Base-by-base conservation (phyloP, 148 eudicot genomes). In the Diospyros kaki region DNA sequence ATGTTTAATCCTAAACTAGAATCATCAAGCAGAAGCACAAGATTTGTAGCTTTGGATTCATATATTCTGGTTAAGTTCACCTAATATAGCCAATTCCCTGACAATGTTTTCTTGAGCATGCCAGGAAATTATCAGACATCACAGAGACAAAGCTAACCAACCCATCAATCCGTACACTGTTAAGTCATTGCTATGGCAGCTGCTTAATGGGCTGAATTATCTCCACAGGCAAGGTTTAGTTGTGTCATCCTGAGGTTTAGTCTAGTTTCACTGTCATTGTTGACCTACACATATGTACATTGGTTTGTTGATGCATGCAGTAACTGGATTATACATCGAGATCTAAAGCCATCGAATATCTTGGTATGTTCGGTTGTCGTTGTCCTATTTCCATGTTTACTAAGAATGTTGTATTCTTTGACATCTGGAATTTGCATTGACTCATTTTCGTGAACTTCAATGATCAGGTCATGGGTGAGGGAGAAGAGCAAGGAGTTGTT, bases 261-360 rank as follows among this genome's bases (percentile, higher is more conserved):
- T 48, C 15, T 4, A 68, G 45, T 42, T 76, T 59, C 39, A 50
- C 41, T 58, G 63, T 75, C 56, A 55, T 45, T 28, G 42, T 67
- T 56, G 69, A 69, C 64, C 43, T 66, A 58, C 45, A 74, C 58
- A 68, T 40, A 41, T 64, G 28, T 71, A 65, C 12, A 69, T 76
- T 56, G 69, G 15, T 61, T 68, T 2, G 18, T 54, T 80, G 75
- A 69, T 89, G 84, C 90, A 69, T 89, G 84, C 90, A 95, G 98
- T 85, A 95, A 95, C 68, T 95, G 98, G 98, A 95, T 95, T 58
- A 87, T 95, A 54, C 98, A 95, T 83, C 89, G 98, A 71, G 98
- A 95, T 90, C 85, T 95, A 13, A 95, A 95, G 87, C 98, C 98
- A 62, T 95, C 98, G 73, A 95, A 95, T 81, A 95, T 95, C 76